Conservation (phyloP, 352 stramenopile genomes). For the Phytophthora citrophthora region DNA sequence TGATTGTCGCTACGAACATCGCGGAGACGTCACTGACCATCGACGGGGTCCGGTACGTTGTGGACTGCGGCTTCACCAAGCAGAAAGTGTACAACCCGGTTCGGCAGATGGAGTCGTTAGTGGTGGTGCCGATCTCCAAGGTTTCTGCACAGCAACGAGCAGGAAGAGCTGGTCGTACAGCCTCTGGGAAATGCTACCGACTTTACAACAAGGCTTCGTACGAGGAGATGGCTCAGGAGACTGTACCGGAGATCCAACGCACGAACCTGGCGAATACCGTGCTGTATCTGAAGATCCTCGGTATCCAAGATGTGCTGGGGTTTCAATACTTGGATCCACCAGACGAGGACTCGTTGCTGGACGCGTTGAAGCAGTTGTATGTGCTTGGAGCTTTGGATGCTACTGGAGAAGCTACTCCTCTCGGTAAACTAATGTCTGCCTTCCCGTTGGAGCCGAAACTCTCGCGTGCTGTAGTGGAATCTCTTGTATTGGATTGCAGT, state of each 20-base stretch:
- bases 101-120: conserved; percentile 80
- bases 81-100: conserved; percentile 93
- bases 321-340: conserved; percentile 80
- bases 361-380: conserved; percentile 81
- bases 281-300: conserved; percentile 87
- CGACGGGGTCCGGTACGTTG: conserved; percentile 90
- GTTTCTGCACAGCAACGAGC: conserved; percentile 94
- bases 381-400: conserved; percentile 67
- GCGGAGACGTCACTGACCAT: conserved; percentile 99
- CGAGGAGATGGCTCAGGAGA: conserved; percentile 96
- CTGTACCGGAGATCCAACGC: conserved; percentile 98
- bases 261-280: conserved; percentile 95
- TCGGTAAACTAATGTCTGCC: conserved; percentile 81
- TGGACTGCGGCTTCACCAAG: conserved; percentile 86
- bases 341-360: conserved; percentile 68
- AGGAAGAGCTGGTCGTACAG: conserved; percentile 95
- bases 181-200: conserved; percentile 98
- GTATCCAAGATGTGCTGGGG: conserved; percentile 71
- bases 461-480: conserved; percentile 68
- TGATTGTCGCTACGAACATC: conserved; percentile 93
- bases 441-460: conserved; percentile 87
- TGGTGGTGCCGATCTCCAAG: conserved; percentile 96
- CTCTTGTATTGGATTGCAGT: conserved; percentile 59
- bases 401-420: conserved; percentile 54
- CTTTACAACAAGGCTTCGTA: conserved; percentile 99